Base-by-base conservation (phyloP, 2,329 filamentous ascomycete species). In the Chaetoscypha palmicola region DNA sequence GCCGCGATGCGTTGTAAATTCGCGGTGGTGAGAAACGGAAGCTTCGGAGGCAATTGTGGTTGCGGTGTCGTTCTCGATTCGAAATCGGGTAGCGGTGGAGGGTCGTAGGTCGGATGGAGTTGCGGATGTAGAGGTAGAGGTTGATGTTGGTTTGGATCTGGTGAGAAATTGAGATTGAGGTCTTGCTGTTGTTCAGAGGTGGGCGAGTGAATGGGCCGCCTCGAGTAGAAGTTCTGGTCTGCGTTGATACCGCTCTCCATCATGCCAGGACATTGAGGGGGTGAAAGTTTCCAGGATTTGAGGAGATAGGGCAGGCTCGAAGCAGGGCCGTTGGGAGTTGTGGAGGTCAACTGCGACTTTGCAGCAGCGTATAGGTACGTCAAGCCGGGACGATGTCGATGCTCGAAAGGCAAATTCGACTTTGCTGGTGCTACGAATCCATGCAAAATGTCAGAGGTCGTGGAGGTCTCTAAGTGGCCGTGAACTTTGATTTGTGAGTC, bases 161-260 rank as follows among this genome's bases (percentile, higher is more conserved):
- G n/a, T n/a, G n/a, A n/a, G n/a, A 33, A 12, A 4, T 12, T 23
- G 17, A 35, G 42, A 12, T 35, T 21, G 37, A 35, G 30, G 31
- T 22, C 14, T 26, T 39, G 41, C 17, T 32, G 33, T 38, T 39
- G 36, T 9, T 37, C n/a, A 7, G 21, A 11, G 3, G 12, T 22
- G 34, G 23, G n/a, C 14, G 5, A 5, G 39, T 34, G 41, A 32
- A 28, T 20, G 7, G 17, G 16, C 16, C 48, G 53, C 49, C 54
- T 54, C 50, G 56, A 52, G 47, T 59, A 59, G 47, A 59, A 60
- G 44, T 61, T 60, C 52, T 60, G 58, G 51, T 62, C 58, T 47
- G 53, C 53, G 45, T 57, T 53, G 49, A 59, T 59, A 45, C 46
- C 54, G 46, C 46, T 51, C 39, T 62, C 58, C 60, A 62, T 40